Base-by-base conservation (phyloP, 2,329 filamentous ascomycete genomes). In the Alternaria dauci region DNA sequence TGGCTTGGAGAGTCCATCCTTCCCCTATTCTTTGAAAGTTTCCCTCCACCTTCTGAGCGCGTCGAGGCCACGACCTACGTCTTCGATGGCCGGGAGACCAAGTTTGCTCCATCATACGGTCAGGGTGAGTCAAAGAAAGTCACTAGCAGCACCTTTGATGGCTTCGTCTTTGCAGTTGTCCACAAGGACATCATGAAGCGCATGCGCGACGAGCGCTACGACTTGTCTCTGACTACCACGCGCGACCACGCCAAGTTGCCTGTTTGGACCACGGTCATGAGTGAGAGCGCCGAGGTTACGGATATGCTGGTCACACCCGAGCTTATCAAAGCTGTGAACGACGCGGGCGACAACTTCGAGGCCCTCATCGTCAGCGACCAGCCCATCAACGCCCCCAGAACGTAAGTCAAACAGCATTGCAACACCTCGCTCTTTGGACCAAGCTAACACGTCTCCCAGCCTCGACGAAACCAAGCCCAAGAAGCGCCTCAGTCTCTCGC, bases 161-260 rank as follows among this genome's bases (percentile, higher is more conserved):
- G 89, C 44, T 99, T 98, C 73, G 94, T 99, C 66, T 98, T 91
- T 87, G 94, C 93, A 51, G 81, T 99, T 68, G 94, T 98, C 64
- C 93, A 98, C 86, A 99, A 99, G 87, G 90, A 93, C 72, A 82
- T 86, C 77, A 98, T 99, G 94, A 92, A 92, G 83, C 84, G 88
- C 72, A 86, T 97, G 71, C 91, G 95, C 63, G 91, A 97, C 48
- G 93, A 97, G 65, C 91, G 95, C 71, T 99, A 97, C 81, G 95
- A 99, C 78, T 84, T 97, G 55, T 96, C 92, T 54, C 87, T 99
- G 69, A 97, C 95, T 42, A 89, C 89, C 67, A 97, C 94, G 76
- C 97, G 96, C 85, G 95, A 99, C 74, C 88, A 94, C 81, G 77
- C 90, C 56, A 97, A 96, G 84, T 88, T 99, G 34, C 94, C 95